Evolutionary conservation across 345 rosid species (phyloP).

Genomic region (Cardiospermum halicacabum): DNA sequence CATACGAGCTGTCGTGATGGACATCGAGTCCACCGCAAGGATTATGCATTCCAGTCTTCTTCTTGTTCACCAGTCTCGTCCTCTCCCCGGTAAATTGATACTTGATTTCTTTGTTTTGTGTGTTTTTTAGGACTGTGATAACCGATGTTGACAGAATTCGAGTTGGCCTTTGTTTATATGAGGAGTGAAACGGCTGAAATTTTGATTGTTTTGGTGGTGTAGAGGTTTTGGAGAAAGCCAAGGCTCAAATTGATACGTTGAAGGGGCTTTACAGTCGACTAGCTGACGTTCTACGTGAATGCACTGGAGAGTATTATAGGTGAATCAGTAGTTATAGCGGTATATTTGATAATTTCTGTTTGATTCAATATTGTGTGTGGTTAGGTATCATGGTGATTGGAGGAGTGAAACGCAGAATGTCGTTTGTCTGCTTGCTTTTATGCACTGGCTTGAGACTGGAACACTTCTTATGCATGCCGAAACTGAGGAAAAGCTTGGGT

Average conservation of each 20-base stretch:
- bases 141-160: not conserved
- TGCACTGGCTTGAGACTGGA: constrained; percentile 93
- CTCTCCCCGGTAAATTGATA: constrained; percentile 59
- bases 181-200: not conserved
- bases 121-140: not conserved
- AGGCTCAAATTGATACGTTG: constrained; percentile 49
- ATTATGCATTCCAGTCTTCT: constrained; percentile 73
- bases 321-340: constrained; percentile 11
- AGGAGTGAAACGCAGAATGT: constrained; percentile 85
- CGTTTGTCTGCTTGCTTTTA: constrained; percentile 75
- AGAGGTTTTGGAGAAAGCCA: constrained; percentile 74
- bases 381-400: constrained; percentile 97
- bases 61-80: constrained; percentile 81
- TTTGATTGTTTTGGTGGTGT: constrained; percentile 10
- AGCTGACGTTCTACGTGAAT: constrained; percentile 45
- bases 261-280: constrained; percentile 55
- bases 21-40: constrained; percentile 72
- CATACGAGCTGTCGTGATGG: constrained; percentile 62
- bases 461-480: constrained; percentile 66
- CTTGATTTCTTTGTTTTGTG: not conserved
- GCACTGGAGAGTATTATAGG: constrained; percentile 87
- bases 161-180: not conserved
- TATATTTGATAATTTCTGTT: not conserved
- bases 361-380: constrained; percentile 9
- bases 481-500: constrained; percentile 73